Evolutionary conservation across 2,329 filamentous ascomycete genomes (phyloP).

Genomic region (Penicillium sp.): DNA sequence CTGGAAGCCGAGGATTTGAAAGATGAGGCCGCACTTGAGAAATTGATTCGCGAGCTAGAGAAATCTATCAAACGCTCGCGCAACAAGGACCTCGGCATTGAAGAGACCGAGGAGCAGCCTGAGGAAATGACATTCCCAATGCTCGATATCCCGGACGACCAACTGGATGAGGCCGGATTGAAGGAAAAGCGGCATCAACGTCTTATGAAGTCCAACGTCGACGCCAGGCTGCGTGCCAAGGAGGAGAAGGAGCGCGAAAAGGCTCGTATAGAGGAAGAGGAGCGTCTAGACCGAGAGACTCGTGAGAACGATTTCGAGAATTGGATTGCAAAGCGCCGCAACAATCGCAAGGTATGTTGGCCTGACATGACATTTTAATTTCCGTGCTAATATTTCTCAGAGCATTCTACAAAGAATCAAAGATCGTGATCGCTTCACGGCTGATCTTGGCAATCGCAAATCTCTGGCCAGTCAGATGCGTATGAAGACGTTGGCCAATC

Average conservation of each 20-base stretch:
- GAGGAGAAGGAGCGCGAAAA: constrained; percentile 93
- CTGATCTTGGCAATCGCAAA: constrained; percentile 93
- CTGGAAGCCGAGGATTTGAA: constrained; percentile 90
- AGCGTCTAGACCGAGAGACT: constrained; percentile 76
- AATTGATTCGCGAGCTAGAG: constrained; percentile 82
- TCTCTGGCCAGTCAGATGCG: constrained; percentile 93
- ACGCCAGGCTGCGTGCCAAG: constrained; percentile 89
- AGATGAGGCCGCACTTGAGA: constrained; percentile 82
- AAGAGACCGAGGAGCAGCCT: constrained; percentile 73
- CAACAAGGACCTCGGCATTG: constrained; percentile 89
- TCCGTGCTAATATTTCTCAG: constrained; percentile 34
- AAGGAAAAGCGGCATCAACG: constrained; percentile 93
- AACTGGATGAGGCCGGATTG: constrained; percentile 84
- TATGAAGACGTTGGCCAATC: constrained; percentile 96
- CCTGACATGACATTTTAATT: neutral
- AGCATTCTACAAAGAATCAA: constrained; percentile 79
- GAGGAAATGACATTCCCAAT: constrained; percentile 80
- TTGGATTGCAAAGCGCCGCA: constrained; percentile 81
- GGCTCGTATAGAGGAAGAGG: constrained; percentile 76
- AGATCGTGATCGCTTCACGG: constrained; percentile 87
- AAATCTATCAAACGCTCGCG: constrained; percentile 83
- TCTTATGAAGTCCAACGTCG: constrained; percentile 90
- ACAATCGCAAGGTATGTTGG: constrained; percentile 57
- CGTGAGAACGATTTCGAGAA: constrained; percentile 78
- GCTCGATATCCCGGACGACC: constrained; percentile 83